Conservation (phyloP, 2,329 filamentous ascomycete species). For the Phialocephala subalpina region DNA sequence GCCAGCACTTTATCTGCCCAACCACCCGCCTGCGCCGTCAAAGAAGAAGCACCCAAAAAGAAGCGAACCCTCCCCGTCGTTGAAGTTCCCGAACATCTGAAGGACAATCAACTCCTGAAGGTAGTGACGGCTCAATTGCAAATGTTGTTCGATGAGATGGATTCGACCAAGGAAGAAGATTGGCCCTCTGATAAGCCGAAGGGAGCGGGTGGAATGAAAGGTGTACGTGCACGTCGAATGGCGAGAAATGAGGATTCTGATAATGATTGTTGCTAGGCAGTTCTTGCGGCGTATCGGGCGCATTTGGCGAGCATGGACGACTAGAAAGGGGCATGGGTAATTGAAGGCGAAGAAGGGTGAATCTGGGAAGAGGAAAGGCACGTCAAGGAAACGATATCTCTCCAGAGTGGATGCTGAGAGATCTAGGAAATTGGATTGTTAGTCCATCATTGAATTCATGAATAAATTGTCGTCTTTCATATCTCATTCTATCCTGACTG, state of each 20-base stretch:
- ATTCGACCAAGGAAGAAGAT: conserved; percentile 32
- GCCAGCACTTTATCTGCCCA: neutral
- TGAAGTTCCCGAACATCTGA: conserved; percentile 31
- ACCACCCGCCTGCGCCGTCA: neutral
- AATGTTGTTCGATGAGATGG: conserved; percentile 40
- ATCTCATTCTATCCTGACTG: neutral
- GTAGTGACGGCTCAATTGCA: conserved; percentile 32
- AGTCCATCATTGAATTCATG: too few relatives aligned
- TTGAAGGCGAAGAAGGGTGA: neutral
- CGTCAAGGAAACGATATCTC: too few relatives aligned
- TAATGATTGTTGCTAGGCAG: neutral
- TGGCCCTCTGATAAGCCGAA: conserved; percentile 11
- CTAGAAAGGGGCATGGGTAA: neutral
- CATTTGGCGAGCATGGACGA: neutral
- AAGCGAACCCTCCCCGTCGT: conserved; percentile 29
- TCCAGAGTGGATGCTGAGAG: too few relatives aligned
- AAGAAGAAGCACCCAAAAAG: conserved; percentile 13
- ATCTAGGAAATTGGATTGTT: too few relatives aligned
- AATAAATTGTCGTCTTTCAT: neutral
- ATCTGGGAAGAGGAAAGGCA: too few relatives aligned
- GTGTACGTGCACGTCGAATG: neutral
- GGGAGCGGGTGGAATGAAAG: neutral
- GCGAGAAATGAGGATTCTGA: neutral
- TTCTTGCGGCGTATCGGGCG: neutral
- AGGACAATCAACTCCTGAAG: conserved; percentile 34